Evolutionary conservation across 2,329 filamentous ascomycete species (phyloP).

Genomic region (Remersonia thermophila): DNA sequence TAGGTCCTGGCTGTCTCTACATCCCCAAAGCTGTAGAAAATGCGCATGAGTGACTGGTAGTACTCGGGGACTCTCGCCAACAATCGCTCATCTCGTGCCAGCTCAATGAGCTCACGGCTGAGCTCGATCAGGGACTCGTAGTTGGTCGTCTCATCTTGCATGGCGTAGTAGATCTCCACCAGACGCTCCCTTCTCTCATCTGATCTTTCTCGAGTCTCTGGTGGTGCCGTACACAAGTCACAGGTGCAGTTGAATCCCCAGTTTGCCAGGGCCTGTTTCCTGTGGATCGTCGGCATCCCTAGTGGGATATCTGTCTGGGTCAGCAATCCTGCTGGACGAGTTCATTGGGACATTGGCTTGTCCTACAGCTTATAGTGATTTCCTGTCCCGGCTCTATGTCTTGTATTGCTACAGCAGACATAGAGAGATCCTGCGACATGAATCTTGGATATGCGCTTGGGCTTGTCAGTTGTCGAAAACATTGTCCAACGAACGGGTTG

Average conservation of each 20-base stretch:
- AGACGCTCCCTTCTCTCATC: conserved; percentile 14
- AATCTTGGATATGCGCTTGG: conserved; percentile 23
- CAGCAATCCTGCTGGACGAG: conserved; percentile 1
- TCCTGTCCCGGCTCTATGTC: conserved; percentile 25
- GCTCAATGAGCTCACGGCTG: conserved; percentile 9
- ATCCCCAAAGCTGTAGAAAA: conserved; percentile 11
- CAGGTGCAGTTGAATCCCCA: conserved; percentile 20
- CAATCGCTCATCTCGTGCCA: conserved; percentile 11
- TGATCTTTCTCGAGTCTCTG: conserved; percentile 10
- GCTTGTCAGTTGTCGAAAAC: not conserved
- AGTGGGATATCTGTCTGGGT: conserved; percentile 10
- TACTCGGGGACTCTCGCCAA: conserved; percentile 12
- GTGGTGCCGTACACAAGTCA: conserved; percentile 14
- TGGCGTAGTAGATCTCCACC: conserved; percentile 9
- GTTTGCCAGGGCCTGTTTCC: conserved; percentile 7
- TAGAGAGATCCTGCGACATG: conserved; percentile 20
- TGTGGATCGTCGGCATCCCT: conserved; percentile 10
- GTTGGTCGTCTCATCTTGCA: conserved; percentile 5
- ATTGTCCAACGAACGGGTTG: no score
- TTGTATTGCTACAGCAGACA: conserved; percentile 23
- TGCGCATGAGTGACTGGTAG: conserved; percentile 11
- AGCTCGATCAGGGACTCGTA: conserved; percentile 8
- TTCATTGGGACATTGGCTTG: no score
- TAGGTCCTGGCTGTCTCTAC: conserved; percentile 6
- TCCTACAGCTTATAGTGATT: conserved; percentile 25